Evolutionary conservation across 768 basidiomycete species (phyloP).

Genomic region (Hebeloma cylindrosporum): DNA sequence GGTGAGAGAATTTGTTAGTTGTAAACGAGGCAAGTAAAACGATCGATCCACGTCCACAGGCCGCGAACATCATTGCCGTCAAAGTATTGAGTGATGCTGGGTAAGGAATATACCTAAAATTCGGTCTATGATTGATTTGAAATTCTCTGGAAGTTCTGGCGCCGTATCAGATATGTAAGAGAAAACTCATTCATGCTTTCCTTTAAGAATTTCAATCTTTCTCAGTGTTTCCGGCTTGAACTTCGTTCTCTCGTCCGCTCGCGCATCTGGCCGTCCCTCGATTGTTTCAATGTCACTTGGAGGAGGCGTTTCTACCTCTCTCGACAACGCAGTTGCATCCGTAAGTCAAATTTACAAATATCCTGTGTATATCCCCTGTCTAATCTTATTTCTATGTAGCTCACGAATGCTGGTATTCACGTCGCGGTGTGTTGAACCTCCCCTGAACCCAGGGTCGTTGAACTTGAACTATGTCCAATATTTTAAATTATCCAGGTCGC

Average conservation of each 20-base stretch:
- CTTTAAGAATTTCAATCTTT: not conserved
- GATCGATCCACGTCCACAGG: no score
- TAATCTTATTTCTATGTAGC: constrained; percentile 12
- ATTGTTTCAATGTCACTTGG: constrained; percentile 39
- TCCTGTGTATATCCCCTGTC: not conserved
- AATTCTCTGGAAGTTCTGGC: constrained; percentile 14
- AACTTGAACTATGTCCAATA: no score
- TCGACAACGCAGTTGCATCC: constrained; percentile 33
- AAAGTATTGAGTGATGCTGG: constrained; percentile 40
- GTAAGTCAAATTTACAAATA: constrained; percentile 9
- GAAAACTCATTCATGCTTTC: not conserved
- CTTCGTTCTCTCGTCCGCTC: constrained; percentile 26
- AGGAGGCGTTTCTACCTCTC: constrained; percentile 25
- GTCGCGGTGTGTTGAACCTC: constrained; percentile 19
- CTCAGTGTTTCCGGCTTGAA: constrained; percentile 32
- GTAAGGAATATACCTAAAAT: no score
- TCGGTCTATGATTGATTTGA: no score
- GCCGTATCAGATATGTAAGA: constrained; percentile 9
- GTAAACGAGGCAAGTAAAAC: no score
- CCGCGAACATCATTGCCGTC: constrained; percentile 37
- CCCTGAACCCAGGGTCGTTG: no score
- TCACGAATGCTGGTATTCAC: constrained; percentile 29
- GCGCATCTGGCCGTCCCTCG: constrained; percentile 25
- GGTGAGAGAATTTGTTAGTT: not conserved
- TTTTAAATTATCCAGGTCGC: no score